A percentile compares a stretch with the other conserved stretches of the same genome.
Evolutionary conservation across 2,329 filamentous ascomycete genomes (phyloP).

Genomic region (Monilinia aucupariae): DNA sequence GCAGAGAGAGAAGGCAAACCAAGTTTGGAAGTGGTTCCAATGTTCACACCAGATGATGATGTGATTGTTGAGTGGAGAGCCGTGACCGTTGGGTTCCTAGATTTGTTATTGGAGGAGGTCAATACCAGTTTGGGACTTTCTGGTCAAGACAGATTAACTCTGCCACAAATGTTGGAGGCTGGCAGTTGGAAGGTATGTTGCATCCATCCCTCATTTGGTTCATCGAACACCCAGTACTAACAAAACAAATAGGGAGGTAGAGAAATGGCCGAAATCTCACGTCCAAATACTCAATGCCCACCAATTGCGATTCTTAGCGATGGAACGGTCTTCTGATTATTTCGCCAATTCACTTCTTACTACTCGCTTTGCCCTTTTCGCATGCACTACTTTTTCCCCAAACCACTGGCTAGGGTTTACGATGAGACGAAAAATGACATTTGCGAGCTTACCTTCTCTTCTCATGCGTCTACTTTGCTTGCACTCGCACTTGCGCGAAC

Average conservation of each 20-base stretch:
- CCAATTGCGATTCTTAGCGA: constrained; percentile 96
- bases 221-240: constrained; percentile 16
- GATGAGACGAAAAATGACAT: constrained; percentile 15
- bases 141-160: constrained; percentile 63
- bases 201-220: constrained; percentile 1
- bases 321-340: constrained; percentile 79
- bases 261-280: constrained; percentile 90
- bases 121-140: constrained; percentile 62
- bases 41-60: constrained; percentile 68
- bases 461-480: constrained; percentile 3
- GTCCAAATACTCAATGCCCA: constrained; percentile 79
- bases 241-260: constrained; percentile 65
- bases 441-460: not conserved
- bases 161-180: constrained; percentile 89
- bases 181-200: constrained; percentile 89
- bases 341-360: not conserved
- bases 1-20: constrained; percentile 66
- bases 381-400: not conserved
- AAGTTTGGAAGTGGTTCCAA: constrained; percentile 66
- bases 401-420: constrained; percentile 13
- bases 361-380: constrained; percentile 8
- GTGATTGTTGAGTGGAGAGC: constrained; percentile 78
- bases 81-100: constrained; percentile 67
- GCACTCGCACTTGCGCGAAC: not conserved
- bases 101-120: constrained; percentile 64